Conservation (phyloP, 1,284 basidiomycete genomes). For the Boletus chippewaensis region DNA sequence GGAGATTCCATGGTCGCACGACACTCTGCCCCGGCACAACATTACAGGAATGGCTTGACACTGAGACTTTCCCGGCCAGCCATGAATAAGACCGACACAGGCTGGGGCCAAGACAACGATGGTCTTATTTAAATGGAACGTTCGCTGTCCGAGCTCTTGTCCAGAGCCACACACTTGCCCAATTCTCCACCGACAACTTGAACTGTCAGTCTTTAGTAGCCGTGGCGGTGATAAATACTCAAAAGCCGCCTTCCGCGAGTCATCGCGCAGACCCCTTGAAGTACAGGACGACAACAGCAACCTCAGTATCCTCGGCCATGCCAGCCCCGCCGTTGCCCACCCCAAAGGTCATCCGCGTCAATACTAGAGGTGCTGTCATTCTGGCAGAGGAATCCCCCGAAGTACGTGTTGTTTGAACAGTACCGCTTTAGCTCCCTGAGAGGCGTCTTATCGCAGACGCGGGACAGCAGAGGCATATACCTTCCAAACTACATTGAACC, state of each 20-base stretch:
- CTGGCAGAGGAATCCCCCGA: conserved; percentile 89
- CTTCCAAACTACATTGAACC: conserved; percentile 94
- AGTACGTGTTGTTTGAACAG: conserved; percentile 41
- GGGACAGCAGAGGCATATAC: conserved; percentile 92
- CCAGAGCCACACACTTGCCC: background rate
- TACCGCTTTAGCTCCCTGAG: conserved; percentile 10
- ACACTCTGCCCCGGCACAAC: background rate
- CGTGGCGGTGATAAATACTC: conserved; percentile 21
- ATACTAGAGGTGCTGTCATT: conserved; percentile 84
- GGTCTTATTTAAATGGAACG: background rate
- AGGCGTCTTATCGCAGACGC: conserved; percentile 48
- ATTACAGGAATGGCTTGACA: background rate
- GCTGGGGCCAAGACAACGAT: conserved; percentile 3
- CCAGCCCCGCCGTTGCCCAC: conserved; percentile 48
- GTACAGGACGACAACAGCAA: conserved; percentile 12
- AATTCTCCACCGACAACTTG: background rate
- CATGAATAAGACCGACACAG: conserved; percentile 12
- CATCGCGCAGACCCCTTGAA: conserved; percentile 11
- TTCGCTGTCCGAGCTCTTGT: background rate
- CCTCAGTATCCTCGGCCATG: conserved; percentile 25
- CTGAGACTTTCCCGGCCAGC: conserved; percentile 1
- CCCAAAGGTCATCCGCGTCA: conserved; percentile 75
- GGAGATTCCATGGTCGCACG: conserved; percentile 8
- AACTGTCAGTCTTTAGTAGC: background rate
- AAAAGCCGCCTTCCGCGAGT: conserved; percentile 2